These are phyloP conservation scores for Boletus vinaceobasis DNA, from an alignment of 768 basidiomycete genomes.

Conservation along the genomic window DNA sequence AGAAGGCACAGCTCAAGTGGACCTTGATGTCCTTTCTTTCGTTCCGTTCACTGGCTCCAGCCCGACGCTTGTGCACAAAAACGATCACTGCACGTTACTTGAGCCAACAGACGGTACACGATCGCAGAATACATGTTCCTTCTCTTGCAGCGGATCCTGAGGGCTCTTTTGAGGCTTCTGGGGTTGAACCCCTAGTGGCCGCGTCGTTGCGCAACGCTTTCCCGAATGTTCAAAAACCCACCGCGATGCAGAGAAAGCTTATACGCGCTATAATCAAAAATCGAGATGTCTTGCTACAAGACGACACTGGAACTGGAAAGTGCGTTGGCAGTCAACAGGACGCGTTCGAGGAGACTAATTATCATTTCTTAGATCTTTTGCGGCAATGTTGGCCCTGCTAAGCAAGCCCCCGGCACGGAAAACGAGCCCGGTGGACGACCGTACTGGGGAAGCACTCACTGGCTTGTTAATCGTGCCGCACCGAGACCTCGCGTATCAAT, in stretches of 20 bases:
- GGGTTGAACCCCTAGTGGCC: slow-evolving; percentile 48
- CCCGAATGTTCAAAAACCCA: slow-evolving; percentile 57
- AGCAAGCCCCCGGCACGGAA: slow-evolving; percentile 45
- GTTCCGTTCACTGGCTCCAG: background rate
- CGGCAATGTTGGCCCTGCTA: slow-evolving; percentile 61
- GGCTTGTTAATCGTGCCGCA: slow-evolving; percentile 70
- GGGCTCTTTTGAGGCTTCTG: slow-evolving; percentile 47
- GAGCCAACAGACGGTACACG: slow-evolving; percentile 20
- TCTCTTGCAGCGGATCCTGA: background rate
- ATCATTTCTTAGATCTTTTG: slow-evolving; percentile 57
- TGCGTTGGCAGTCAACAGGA: slow-evolving; percentile 33
- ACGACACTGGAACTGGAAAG: slow-evolving; percentile 80
- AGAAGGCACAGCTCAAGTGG: slow-evolving; percentile 11
- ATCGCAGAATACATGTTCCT: background rate
- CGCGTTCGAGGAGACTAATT: slow-evolving; percentile 1
- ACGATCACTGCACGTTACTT: slow-evolving; percentile 24
- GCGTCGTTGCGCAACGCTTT: slow-evolving; percentile 55
- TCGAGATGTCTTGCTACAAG: slow-evolving; percentile 63
- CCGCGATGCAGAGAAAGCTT: slow-evolving; percentile 54
- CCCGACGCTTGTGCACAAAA: slow-evolving; percentile 21
- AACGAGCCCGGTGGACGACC: slow-evolving; percentile 11
- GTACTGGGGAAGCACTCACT: slow-evolving; percentile 37
- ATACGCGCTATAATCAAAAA: slow-evolving; percentile 57
- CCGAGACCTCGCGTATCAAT: slow-evolving; percentile 66
- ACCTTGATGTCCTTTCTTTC: slow-evolving; percentile 26